phyloP scores from a whole-genome alignment of 169 alveolate species.

The Fabrea salina region DNA sequence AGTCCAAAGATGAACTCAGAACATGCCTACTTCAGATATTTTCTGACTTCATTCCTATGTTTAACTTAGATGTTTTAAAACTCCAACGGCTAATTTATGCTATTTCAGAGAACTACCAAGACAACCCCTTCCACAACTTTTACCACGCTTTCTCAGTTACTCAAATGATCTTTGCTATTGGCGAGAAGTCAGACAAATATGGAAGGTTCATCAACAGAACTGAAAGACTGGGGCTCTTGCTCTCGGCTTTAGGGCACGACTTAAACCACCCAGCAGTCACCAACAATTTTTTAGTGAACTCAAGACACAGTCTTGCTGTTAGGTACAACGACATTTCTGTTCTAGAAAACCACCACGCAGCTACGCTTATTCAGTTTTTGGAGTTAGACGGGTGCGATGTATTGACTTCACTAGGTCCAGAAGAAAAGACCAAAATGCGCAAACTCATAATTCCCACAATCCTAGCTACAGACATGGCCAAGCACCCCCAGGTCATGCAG shows the following conservation, averaged over 20 bases:
- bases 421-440: slow-evolving; percentile 37
- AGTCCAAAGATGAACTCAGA: not conserved
- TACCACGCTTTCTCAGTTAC: slow-evolving; percentile 21
- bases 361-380: slow-evolving; percentile 1
- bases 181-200: not conserved
- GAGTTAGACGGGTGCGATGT: slow-evolving; percentile 12
- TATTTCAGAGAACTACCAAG: slow-evolving; percentile 15
- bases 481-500: slow-evolving; percentile 38
- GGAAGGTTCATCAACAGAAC: not conserved
- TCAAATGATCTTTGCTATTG: not conserved
- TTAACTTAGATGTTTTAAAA: not conserved
- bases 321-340: slow-evolving; percentile 75
- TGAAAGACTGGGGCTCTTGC: not conserved
- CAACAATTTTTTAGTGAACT: slow-evolving; percentile 57
- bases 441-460: slow-evolving; percentile 42
- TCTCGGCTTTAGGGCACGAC: slow-evolving; percentile 56
- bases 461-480: slow-evolving; percentile 56
- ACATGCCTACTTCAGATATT: slow-evolving; percentile 14
- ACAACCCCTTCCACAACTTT: slow-evolving; percentile 29
- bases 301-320: slow-evolving; percentile 57
- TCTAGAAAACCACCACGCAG: slow-evolving; percentile 74
- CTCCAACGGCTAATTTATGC: slow-evolving; percentile 15
- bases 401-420: slow-evolving; percentile 33
- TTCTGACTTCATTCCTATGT: not conserved
- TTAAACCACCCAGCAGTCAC: slow-evolving; percentile 84